Evolutionary conservation across 2,329 filamentous ascomycete genomes (phyloP), one percentile per base, ranked within the genome.

Genomic region (Pseudonectria buxi): DNA sequence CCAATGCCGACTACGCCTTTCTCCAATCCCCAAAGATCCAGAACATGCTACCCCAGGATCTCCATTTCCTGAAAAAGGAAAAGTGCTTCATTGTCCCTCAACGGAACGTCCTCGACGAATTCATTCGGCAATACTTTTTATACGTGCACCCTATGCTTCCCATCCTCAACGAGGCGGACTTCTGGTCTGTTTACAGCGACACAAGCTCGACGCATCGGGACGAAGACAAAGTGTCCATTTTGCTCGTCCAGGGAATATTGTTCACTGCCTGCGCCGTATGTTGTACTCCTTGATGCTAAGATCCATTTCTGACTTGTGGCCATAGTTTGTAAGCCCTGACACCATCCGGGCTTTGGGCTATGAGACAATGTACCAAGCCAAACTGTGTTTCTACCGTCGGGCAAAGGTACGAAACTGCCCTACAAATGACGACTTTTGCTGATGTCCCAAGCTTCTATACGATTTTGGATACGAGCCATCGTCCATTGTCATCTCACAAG

Each of bases 141-240:
- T 50, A 56, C n/a, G 49, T 56, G 0, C 53, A 56, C 27, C 53
- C 53, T 3, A 47, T 56, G 34, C 46, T 56, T 10, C 53, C 53
- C 1, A 31, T 56, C 0, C 7, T 56, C 3, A 49, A 52, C 6
- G 49, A 52, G 10, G 50, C 44, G 29, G 49, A 52, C 6, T 47
- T 49, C 6, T 52, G 49, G 49, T 34, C 43, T 7, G 32, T 45
- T 6, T 52, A 53, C 6, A 49, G 46, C 14, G 41, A 45, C 6
- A 36, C 33, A 2, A 37, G 44, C 13, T 13, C 26, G 1, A 39
- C 43, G 4, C 22, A 32, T 0, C 36, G 28, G 3, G 35, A 36
- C n/a, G 26, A 45, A 4, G 36, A 41, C 9, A 15, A 32, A 4
- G 43, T 52, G 32, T 49, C 49, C 1, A 47, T 52, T 16, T 10